Evolutionary conservation across 257 asterid genomes (phyloP).

Genomic region (Thymus mandschuricus): DNA sequence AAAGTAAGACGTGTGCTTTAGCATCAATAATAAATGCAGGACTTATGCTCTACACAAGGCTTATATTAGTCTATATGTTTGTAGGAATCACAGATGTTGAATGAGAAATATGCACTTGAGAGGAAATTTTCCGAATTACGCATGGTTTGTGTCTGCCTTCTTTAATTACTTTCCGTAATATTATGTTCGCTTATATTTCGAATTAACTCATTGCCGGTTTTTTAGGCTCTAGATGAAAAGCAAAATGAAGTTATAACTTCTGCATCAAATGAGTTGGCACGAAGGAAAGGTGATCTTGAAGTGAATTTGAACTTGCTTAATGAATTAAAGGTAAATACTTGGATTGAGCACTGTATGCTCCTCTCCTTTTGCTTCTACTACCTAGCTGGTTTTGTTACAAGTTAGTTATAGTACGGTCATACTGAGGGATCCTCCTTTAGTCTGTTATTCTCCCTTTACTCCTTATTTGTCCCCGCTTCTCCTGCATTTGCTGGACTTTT

Average conservation of each 20-base stretch:
- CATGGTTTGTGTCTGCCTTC: conserved; percentile 57
- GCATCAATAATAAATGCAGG: not conserved
- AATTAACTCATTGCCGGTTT: conserved; percentile 23
- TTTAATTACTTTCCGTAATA: conserved; percentile 19
- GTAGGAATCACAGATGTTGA: conserved; percentile 83
- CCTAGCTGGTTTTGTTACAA: conserved; percentile 7
- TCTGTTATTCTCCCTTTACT: conserved; percentile 12
- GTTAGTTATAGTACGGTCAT: not conserved
- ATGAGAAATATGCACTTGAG: conserved; percentile 79
- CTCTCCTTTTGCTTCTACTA: not conserved
- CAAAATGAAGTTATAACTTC: conserved; percentile 85
- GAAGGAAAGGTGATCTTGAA: conserved; percentile 94
- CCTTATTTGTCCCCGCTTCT: conserved; percentile 18
- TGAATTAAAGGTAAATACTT: conserved; percentile 76
- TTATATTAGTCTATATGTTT: conserved; percentile 30
- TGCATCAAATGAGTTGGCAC: conserved; percentile 83
- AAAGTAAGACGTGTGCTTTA: conserved; percentile 52
- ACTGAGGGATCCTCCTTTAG: conserved; percentile 1
- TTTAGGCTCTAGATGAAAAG: conserved; percentile 93
- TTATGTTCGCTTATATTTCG: conserved; percentile 3
- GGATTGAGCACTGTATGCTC: conserved; percentile 21
- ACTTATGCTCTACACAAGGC: conserved; percentile 16
- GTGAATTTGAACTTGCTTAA: conserved; percentile 80
- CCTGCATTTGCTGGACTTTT: conserved; percentile 24
- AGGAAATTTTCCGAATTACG: conserved; percentile 86